Percentiles rank a stretch among this genome's conserved stretches.
Evolutionary conservation across 2,329 filamentous ascomycete genomes (phyloP).

Genomic region (Aplosporella prunicola): DNA sequence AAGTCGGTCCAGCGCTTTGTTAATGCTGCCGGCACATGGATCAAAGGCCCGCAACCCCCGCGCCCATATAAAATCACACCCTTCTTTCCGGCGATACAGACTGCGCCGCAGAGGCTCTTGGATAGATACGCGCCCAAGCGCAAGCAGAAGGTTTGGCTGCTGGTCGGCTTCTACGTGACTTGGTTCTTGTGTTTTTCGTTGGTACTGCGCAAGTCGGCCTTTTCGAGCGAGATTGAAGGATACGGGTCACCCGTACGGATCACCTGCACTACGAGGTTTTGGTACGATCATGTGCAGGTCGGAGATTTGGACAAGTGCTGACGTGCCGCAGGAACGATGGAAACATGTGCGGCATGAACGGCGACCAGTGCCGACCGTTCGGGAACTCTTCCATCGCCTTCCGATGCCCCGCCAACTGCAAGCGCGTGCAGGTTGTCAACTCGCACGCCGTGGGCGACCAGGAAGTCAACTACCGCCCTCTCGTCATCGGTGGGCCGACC

Average conservation of each 20-base stretch:
- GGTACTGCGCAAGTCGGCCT: conserved; percentile 55
- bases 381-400: conserved; percentile 61
- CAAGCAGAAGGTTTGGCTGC: conserved; percentile 49
- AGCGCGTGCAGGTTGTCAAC: conserved; percentile 55
- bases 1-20: conserved; percentile 44
- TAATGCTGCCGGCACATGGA: conserved; percentile 34
- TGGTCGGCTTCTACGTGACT: conserved; percentile 50
- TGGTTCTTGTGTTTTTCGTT: conserved; percentile 64
- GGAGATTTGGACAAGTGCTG: background rate
- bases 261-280: conserved; percentile 60
- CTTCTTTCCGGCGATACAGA: conserved; percentile 57
- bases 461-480: conserved; percentile 47
- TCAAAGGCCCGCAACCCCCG: conserved; percentile 40
- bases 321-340: conserved; percentile 38
- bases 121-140: conserved; percentile 52
- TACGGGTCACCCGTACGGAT: conserved; percentile 59
- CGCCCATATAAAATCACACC: conserved; percentile 40
- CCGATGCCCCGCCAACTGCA: conserved; percentile 64
- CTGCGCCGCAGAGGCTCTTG: conserved; percentile 54
- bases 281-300: conserved; percentile 35
- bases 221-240: conserved; percentile 51
- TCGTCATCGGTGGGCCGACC: conserved; percentile 47
- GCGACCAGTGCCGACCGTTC: conserved; percentile 67
- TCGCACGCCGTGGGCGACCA: conserved; percentile 64
- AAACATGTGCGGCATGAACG: conserved; percentile 66